Evolutionary conservation across 1,139 yeast species (phyloP), one percentile per base, ranked within the genome.

Genomic region (Diutina pseudorugosa): DNA sequence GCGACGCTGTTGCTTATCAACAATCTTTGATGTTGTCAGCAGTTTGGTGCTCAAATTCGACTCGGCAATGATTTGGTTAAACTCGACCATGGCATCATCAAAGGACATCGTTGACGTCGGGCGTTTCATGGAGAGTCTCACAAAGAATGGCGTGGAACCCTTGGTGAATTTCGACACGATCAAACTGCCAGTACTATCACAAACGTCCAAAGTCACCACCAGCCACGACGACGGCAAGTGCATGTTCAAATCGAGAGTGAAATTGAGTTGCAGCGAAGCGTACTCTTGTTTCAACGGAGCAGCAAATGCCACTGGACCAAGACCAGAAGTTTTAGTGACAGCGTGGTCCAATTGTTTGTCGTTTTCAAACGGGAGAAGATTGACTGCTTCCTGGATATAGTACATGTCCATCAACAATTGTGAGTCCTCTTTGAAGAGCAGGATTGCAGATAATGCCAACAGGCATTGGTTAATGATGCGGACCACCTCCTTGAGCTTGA

Each of bases 1-100:
- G 50, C 75, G 76, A 54, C 93, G 73, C 48, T 83, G 85, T 43
- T 80, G 85, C 51, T 77, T 75, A 0, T 88, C 76, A n/a, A 63
- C 66, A 3, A 82, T 75, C 9, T 62, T 57, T 21, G 77, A 68
- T 0, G 87, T 82, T 1, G 77, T 73, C 23, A 72, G 76, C 4
- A 65, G 57, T 27, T 75, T 74, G 0, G 95, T 85, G 0, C 90
- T 79, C 2, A 65, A 60, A 41, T 58, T 57, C 41, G 94, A 88
- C 51, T 73, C 72, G 0, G 63, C 58, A 27, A 89, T 83, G 11
- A 90, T 82, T 0, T 64, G 60, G 4, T 67, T 62, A 51, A 90
- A 68, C 52, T 75, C 76, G 0, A 56, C 50, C 20, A 71, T 56
- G 2, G 83, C 81, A 30, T 73, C 77, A 0, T 67, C 62, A 59